Base-by-base conservation (phyloP, 768 basidiomycete genomes). In the Tylopilus plumbeoviolaceoides region DNA sequence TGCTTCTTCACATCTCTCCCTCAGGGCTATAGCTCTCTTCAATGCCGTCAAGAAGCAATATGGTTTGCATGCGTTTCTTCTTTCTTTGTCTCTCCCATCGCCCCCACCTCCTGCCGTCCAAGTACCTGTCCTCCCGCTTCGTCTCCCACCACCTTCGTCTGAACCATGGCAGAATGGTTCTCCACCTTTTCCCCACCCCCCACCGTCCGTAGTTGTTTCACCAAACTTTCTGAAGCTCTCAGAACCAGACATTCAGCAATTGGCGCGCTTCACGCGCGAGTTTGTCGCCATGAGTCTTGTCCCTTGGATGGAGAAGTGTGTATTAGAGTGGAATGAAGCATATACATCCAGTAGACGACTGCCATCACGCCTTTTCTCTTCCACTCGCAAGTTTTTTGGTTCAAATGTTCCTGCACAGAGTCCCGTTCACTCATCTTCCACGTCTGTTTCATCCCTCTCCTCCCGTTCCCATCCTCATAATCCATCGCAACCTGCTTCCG, bases 291-390 rank as follows among this genome's bases (percentile, higher is more conserved):
- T 89, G 83, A 94, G 89, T 63, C 70, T 98, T 42, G 68, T 98
- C 3, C 95, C 95, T 1, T 98, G 91, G 91, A 95, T 98, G 91
- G 95, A 98, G 72, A 91, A 87, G 63, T 87, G 85, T 67, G 89
- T 95, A 6, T 59, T 91, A 43, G 91, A 95, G 57, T 95, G 94
- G 91, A 98, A 97, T 65, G 95, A 98, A 73, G 76, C 76, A 77
- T 89, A 86, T 68, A 81, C 82, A 4, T 87, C 87, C 7, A 86
- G 84, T 14, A 81, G 87, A 47, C 77, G 90, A 14, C 72, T 92
- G n/a, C 88, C 89, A 6, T 91, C 84, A 1, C 84, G 89, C 6
- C 69, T 93, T n/a, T 90, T 93, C 65, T 86, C 89, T 17, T 91
- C 91, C 5, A 92, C 90, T 21, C 83, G 89, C 47, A 82, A 89